Conservation (phyloP, 331 rosid genomes). For the Acacia concinna region DNA sequence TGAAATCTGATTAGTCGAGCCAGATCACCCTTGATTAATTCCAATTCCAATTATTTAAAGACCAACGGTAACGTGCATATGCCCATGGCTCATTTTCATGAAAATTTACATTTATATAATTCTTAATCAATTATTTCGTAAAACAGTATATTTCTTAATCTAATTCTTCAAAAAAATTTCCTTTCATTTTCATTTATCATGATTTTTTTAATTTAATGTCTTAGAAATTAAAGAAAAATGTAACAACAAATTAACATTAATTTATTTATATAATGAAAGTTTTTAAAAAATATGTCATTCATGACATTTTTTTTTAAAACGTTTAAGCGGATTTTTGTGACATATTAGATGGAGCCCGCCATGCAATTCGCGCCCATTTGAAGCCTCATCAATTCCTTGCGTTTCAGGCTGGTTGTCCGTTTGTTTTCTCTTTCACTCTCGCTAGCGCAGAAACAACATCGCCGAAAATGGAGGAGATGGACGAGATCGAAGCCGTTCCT, state of each 20-base stretch:
- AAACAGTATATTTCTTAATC: neutral
- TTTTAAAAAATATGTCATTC: neutral
- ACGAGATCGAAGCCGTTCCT: constrained; percentile 78
- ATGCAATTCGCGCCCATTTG: neutral
- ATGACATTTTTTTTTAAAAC: neutral
- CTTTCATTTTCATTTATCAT: neutral
- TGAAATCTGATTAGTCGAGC: too few species aligned
- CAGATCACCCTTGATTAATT: neutral
- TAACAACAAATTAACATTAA: too few species aligned
- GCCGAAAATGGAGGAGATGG: constrained; percentile 74
- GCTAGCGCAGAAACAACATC: constrained; percentile 15
- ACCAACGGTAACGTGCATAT: neutral
- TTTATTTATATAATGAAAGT: neutral
- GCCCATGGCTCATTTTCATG: neutral
- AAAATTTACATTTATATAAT: neutral
- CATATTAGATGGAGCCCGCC: neutral
- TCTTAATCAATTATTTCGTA: neutral
- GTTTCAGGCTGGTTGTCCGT: constrained; percentile 1
- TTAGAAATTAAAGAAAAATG: neutral
- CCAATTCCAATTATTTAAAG: too few species aligned
- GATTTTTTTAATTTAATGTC: neutral
- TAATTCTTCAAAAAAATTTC: neutral
- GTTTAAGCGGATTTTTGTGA: neutral
- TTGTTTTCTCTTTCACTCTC: neutral
- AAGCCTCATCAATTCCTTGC: neutral